These are phyloP conservation scores for Penicillium sp. DNA, from an alignment of 2,329 filamentous ascomycete species.

Conservation along the genomic window DNA sequence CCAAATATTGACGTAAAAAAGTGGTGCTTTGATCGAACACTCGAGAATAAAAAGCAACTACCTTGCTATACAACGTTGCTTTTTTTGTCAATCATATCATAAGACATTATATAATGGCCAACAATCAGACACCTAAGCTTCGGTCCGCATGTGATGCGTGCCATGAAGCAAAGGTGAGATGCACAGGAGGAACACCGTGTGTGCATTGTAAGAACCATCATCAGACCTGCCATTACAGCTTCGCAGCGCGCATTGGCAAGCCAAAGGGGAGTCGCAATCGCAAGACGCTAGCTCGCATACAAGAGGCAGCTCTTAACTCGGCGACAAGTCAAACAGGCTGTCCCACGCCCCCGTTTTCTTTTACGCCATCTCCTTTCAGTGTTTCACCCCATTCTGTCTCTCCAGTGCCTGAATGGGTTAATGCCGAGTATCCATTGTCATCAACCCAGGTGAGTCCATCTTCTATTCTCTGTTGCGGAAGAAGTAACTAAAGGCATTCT, in stretches of 20 bases:
- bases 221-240: slow-evolving; percentile 14
- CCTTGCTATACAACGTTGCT: neutral
- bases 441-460: neutral
- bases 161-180: slow-evolving; percentile 15
- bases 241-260: slow-evolving; percentile 13
- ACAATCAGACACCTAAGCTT: slow-evolving; percentile 14
- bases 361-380: slow-evolving; percentile 2
- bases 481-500: neutral
- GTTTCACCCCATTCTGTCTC: neutral
- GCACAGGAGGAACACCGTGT: slow-evolving; percentile 13
- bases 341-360: neutral
- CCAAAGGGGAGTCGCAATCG: slow-evolving; percentile 15
- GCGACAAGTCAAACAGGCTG: slow-evolving; percentile 1
- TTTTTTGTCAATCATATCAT: neutral
- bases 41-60: neutral
- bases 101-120: neutral
- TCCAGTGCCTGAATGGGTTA: slow-evolving; percentile 5
- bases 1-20: neutral
- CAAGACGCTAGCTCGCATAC: slow-evolving; percentile 13
- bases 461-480: neutral
- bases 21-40: neutral
- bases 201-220: slow-evolving; percentile 13
- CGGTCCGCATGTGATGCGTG: slow-evolving; percentile 15
- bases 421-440: neutral
- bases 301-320: slow-evolving; percentile 7